phyloP scores from a whole-genome alignment of 2,329 filamentous ascomycete species.

The Xylaria sp. region DNA sequence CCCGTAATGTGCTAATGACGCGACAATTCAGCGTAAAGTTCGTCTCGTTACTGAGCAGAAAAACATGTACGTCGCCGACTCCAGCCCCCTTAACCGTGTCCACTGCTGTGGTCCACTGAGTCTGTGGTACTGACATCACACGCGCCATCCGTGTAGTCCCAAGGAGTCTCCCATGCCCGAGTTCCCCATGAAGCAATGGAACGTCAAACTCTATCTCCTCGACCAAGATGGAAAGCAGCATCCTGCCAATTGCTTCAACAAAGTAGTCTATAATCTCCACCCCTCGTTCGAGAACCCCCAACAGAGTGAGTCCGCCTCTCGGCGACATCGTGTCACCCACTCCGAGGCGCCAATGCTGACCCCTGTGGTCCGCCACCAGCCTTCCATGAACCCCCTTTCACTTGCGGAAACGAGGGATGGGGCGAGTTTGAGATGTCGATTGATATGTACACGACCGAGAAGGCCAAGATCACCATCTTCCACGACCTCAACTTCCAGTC shows the following conservation, averaged over 20 bases:
- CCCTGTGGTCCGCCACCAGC: conserved; percentile 51
- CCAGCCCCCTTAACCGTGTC: background rate
- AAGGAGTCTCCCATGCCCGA: conserved; percentile 83
- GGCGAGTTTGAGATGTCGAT: conserved; percentile 97
- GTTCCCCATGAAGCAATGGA: conserved; percentile 93
- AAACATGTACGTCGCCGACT: conserved; percentile 70
- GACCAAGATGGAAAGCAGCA: conserved; percentile 87
- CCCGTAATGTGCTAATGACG: conserved; percentile 30
- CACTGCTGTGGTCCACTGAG: background rate
- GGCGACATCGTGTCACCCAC: background rate
- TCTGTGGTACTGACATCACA: conserved; percentile 28
- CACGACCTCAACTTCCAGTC: conserved; percentile 94
- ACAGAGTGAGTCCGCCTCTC: conserved; percentile 68
- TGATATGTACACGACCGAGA: conserved; percentile 80
- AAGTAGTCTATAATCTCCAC: conserved; percentile 90
- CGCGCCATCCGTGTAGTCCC: conserved; percentile 56
- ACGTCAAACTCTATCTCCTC: conserved; percentile 80
- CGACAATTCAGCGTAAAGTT: conserved; percentile 74
- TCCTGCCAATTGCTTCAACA: conserved; percentile 84
- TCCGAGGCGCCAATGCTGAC: conserved; percentile 23
- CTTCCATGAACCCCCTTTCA: conserved; percentile 84
- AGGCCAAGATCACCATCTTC: conserved; percentile 78
- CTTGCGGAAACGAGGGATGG: conserved; percentile 93
- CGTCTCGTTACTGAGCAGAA: conserved; percentile 93
- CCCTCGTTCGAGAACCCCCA: conserved; percentile 87